Conservation (phyloP, 2,329 filamentous ascomycete species). For the Rhynchosporium graminicola region DNA sequence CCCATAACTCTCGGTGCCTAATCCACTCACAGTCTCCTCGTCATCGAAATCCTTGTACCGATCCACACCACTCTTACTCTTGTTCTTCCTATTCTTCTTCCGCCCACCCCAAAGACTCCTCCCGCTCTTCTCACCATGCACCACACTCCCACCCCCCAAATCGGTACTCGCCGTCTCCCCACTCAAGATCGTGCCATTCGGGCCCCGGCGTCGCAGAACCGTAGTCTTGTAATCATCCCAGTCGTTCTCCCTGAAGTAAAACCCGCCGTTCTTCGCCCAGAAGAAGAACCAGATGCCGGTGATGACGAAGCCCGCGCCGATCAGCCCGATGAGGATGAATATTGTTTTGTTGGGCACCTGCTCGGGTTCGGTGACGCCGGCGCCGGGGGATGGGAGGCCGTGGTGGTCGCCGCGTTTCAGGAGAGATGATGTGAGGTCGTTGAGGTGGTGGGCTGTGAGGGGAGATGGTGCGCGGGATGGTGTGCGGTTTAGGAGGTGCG, state of each 20-base stretch:
- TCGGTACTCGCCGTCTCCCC: slow-evolving; percentile 81
- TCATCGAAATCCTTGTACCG: slow-evolving; percentile 41
- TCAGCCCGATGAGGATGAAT: slow-evolving; percentile 65
- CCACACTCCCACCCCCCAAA: slow-evolving; percentile 82
- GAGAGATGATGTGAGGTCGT: slow-evolving; percentile 11
- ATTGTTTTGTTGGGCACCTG: slow-evolving; percentile 64
- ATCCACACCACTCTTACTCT: slow-evolving; percentile 19
- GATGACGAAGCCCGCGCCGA: slow-evolving; percentile 43
- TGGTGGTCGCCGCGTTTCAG: slow-evolving; percentile 19
- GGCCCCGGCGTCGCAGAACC: slow-evolving; percentile 83
- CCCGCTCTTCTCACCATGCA: slow-evolving; percentile 62
- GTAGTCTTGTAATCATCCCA: slow-evolving; percentile 99
- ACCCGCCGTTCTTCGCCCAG: slow-evolving; percentile 95
- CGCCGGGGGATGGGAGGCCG: slow-evolving; percentile 43
- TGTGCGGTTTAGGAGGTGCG: slow-evolving; percentile 31
- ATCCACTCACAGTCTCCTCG: slow-evolving; percentile 24
- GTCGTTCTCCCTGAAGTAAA: slow-evolving; percentile 79
- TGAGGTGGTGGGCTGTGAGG: slow-evolving; percentile 13
- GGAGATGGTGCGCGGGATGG: slow-evolving; percentile 14
- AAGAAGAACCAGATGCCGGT: slow-evolving; percentile 96
- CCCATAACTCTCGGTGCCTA: slow-evolving; percentile 21
- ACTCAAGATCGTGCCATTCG: slow-evolving; percentile 82
- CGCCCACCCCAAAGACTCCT: slow-evolving; percentile 42
- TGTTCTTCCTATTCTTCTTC: slow-evolving; percentile 41
- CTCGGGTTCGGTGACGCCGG: slow-evolving; percentile 54